Percentiles rank a stretch among this genome's conserved stretches.
phyloP scores from a whole-genome alignment of 176 grass and related monocot species.

The Oryza longistaminata region DNA sequence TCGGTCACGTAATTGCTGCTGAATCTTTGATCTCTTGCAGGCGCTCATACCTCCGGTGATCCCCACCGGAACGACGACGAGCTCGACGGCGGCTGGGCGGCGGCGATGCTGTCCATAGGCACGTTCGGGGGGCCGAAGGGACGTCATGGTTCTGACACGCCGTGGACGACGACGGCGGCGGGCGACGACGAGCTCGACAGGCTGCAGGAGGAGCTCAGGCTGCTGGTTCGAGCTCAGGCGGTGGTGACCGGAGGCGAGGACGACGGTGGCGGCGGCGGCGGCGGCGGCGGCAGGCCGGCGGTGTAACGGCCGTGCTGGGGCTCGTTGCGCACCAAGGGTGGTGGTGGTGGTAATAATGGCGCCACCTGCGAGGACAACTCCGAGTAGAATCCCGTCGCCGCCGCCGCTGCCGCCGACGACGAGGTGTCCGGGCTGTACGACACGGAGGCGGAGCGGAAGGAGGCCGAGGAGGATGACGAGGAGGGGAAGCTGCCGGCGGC shows the following conservation, averaged over 20 bases:
- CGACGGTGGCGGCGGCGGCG: constrained; percentile 23
- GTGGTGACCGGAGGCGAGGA: neutral
- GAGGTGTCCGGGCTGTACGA: constrained; percentile 43
- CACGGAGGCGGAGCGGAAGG: constrained; percentile 38
- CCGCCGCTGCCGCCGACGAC: neutral
- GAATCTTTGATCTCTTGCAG: neutral
- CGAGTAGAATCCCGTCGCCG: neutral
- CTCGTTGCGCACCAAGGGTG: neutral
- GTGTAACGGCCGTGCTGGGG: neutral
- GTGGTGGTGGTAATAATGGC: neutral
- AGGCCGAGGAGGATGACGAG: constrained; percentile 24
- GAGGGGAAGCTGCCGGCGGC: neutral
- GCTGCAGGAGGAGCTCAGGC: constrained; percentile 45
- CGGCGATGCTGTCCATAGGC: constrained; percentile 58
- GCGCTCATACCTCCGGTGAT: neutral
- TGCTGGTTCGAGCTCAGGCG: constrained; percentile 18
- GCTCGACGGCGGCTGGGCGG: too few relatives aligned
- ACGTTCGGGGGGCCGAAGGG: constrained; percentile 34
- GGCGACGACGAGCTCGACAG: constrained; percentile 41
- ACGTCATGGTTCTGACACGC: neutral
- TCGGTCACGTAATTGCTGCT: neutral
- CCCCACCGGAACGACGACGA: constrained; percentile 16
- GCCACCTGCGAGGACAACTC: constrained; percentile 43
- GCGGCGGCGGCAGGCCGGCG: neutral
- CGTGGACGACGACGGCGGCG: constrained; percentile 22